Evolutionary conservation across 164 flowering plant species (phyloP), one percentile per base, ranked within the genome.

Genomic region (Malania oleifera): DNA sequence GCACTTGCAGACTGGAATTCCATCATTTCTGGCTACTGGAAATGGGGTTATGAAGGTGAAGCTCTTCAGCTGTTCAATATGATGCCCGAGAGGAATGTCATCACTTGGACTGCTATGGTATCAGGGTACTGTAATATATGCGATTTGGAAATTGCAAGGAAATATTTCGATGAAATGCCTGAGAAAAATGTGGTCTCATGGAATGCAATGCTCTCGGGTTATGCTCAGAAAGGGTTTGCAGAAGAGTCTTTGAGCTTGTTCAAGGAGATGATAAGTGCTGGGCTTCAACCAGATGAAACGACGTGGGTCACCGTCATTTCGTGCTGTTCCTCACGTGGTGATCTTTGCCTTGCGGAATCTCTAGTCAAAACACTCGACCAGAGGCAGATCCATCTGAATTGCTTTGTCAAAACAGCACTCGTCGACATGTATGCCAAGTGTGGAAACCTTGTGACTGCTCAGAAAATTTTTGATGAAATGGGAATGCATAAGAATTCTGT

Each of bases 131-230:
- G 22, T 17, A 12, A 4, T 22, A 18, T 43, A 5, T 17, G 46
- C 46, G 18, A 43, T 43, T 43, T 43, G 46, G 46, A 43, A 6
- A 43, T 20, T 4, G 46, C 46, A 5, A 43, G 46, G 22, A 43
- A 22, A 5, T 43, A 18, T 18, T 43, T 43, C 9, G 22, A 43
- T 10, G 22, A 17, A 7, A 43, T 43, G 46, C 46, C 46, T 12
- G 46, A 18, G 22, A 43, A 43, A 43, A 43, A 17, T n/a, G 46
- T 43, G 20, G 46, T 43, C 22, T 43, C 46, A 5, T 43, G 46
- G 46, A 43, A 43, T 43, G 46, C 46, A n/a, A 43, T 43, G 46
- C 46, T 43, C 22, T 43, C 46, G 7, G 46, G 46, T 43, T 43
- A 43, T 43, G 46, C 46, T 22, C 46, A 43, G 22, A 43, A 43